Evolutionary conservation across 1,284 basidiomycete genomes (phyloP).

Genomic region (Lentinus polychrous): DNA sequence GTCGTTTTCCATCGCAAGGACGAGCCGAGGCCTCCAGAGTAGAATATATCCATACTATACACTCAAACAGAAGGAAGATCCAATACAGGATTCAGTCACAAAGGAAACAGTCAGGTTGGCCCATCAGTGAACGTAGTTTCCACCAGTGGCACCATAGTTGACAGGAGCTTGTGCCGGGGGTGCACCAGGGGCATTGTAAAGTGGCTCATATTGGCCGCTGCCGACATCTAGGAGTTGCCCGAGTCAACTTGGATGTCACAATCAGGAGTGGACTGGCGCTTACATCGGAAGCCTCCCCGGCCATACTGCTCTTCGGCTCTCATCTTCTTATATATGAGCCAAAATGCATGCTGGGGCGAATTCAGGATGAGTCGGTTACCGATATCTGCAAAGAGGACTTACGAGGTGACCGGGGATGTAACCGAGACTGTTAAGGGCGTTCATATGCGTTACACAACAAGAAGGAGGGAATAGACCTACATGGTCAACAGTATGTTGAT

Average conservation of each 20-base stretch:
- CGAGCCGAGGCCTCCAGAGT: too few species aligned
- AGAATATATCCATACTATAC: too few species aligned
- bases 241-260: background rate
- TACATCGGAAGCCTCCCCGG: conserved; percentile 41
- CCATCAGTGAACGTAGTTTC: conserved; percentile 18
- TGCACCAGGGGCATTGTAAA: conserved; percentile 25
- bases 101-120: too few species aligned
- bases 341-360: conserved; percentile 34
- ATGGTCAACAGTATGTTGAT: conserved; percentile 76
- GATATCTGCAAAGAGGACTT: conserved; percentile 15
- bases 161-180: conserved; percentile 24
- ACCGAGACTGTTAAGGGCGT: conserved; percentile 44
- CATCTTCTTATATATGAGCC: conserved; percentile 53
- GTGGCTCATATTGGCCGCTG: conserved; percentile 45
- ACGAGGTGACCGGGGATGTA: conserved; percentile 71
- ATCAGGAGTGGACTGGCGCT: conserved; percentile 13
- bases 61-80: too few species aligned
- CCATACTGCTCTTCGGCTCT: conserved; percentile 57
- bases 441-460: background rate
- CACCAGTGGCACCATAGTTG: conserved; percentile 36
- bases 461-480: conserved; percentile 29
- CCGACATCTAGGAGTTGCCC: conserved; percentile 38
- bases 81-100: too few species aligned
- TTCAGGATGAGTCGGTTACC: background rate
- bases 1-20: too few species aligned